Evolutionary conservation across 768 basidiomycete species (phyloP).

Genomic region (Cystofilobasidium macerans): DNA sequence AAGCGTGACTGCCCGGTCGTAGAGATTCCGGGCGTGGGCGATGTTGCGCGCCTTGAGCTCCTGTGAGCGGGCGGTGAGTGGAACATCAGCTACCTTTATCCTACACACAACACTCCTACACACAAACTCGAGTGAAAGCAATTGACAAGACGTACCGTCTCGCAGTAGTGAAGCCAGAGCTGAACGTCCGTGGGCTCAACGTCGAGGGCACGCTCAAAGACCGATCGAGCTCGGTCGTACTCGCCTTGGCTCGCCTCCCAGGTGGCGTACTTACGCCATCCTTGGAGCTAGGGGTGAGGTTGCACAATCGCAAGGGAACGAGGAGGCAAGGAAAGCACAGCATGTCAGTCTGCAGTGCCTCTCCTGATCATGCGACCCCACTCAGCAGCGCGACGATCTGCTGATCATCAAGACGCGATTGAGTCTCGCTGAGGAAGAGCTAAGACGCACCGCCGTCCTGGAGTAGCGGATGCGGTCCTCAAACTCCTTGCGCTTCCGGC

Average conservation of each 20-base stretch:
- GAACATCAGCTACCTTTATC: slow-evolving; percentile 2
- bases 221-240: slow-evolving; percentile 78
- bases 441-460: slow-evolving; percentile 35
- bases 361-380: too few species aligned
- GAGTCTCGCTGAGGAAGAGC: not conserved
- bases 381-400: too few species aligned
- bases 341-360: not conserved
- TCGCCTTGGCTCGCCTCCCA: slow-evolving; percentile 90
- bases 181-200: slow-evolving; percentile 82
- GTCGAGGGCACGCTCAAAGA: slow-evolving; percentile 93
- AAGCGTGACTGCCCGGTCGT: slow-evolving; percentile 91
- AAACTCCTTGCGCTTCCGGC: slow-evolving; percentile 76
- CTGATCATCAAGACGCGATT: too few species aligned
- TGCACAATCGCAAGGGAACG: not conserved
- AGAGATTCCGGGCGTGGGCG: slow-evolving; percentile 90
- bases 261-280: slow-evolving; percentile 46
- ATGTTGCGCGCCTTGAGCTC: slow-evolving; percentile 97
- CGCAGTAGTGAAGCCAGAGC: slow-evolving; percentile 58
- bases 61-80: slow-evolving; percentile 24
- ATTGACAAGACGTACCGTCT: slow-evolving; percentile 16
- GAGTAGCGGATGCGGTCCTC: slow-evolving; percentile 57
- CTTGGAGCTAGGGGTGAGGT: slow-evolving; percentile 36
- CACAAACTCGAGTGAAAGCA: too few species aligned
- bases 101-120: too few species aligned
- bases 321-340: not conserved